Percentiles rank a stretch among this genome's conserved stretches.
phyloP scores from a whole-genome alignment of 2,329 filamentous ascomycete genomes.

The Exophiala viscosa region DNA sequence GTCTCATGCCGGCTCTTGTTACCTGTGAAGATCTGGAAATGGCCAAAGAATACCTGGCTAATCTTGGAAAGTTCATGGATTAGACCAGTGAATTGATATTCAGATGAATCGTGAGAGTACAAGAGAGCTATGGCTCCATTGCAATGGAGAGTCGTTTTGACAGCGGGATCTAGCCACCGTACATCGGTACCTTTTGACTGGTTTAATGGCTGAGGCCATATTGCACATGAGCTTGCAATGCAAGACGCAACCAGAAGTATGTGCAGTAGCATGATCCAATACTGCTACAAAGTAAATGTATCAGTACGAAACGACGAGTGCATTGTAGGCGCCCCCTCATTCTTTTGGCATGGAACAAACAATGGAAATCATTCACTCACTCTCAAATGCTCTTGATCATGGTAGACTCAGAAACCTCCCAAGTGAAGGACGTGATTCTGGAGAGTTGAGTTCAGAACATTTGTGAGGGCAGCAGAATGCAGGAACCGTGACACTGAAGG shows the following conservation, averaged over 20 bases:
- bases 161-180: conserved; percentile 16
- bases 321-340: not conserved
- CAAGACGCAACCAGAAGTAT: not conserved
- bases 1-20: not conserved
- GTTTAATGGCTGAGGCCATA: conserved; percentile 20
- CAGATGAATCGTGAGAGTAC: not conserved
- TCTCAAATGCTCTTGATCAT: no score
- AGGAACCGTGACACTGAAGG: not conserved
- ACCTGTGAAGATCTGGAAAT: conserved; percentile 3
- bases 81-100: not conserved
- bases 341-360: not conserved
- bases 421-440: no score
- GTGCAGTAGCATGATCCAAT: not conserved
- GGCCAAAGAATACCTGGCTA: conserved; percentile 5
- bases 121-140: conserved; percentile 1
- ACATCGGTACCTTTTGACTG: conserved; percentile 7
- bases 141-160: conserved; percentile 12
- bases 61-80: conserved; percentile 1
- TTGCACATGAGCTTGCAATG: conserved; percentile 1
- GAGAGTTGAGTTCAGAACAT: no score
- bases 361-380: no score
- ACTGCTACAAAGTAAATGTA: not conserved
- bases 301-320: not conserved
- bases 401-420: no score
- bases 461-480: not conserved